Base-by-base conservation (phyloP, 108 stramenopile species). In the Cyclotella baltica region DNA sequence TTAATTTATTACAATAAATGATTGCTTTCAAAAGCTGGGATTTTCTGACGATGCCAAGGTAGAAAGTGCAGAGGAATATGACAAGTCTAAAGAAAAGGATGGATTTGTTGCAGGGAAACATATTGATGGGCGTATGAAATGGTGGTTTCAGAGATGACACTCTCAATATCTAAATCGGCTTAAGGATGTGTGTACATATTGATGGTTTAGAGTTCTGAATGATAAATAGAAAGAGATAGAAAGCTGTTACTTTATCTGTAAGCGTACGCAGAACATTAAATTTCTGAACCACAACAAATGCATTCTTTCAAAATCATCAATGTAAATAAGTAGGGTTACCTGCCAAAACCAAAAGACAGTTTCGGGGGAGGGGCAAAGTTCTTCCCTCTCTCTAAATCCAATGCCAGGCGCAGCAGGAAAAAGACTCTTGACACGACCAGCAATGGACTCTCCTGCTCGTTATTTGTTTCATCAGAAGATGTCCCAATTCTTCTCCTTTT, bases 81-180 rank as follows among this genome's bases (percentile, higher is more conserved):
- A 95, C 70, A 90, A 86, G 68, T 75, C 85, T 33, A 95, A 92
- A 78, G 94, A 95, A 76, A 91, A 86, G 70, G 89, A 83, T 35
- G 94, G 94, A n/a, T 95, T 82, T 72, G 76, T 92, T 53, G 94
- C 94, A 2, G 94, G 94, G 16, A 95, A 92, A 83, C 94, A 95
- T 73, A 95, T 95, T 37, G 76, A 87, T 48, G 86, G 86, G 51
- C 66, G 75, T 11, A 73, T 78, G 29, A 92, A 89, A 65, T 92
- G 89, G 90, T 94, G 93, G 93, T 94, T 83, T 64, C 87, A 92
- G 70, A 70, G 55, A 67, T 84, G 51, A 59, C 30, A 61, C 9
- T 30, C 40, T 43, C 40, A 43, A 13, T 43, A 43, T n/a, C n/a
- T n/a, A n/a, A n/a, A 43, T 43, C 13, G 13, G 40, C 8, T 8